Base-by-base conservation (phyloP, 1,284 basidiomycete genomes). In the Ganoderma sinense region DNA sequence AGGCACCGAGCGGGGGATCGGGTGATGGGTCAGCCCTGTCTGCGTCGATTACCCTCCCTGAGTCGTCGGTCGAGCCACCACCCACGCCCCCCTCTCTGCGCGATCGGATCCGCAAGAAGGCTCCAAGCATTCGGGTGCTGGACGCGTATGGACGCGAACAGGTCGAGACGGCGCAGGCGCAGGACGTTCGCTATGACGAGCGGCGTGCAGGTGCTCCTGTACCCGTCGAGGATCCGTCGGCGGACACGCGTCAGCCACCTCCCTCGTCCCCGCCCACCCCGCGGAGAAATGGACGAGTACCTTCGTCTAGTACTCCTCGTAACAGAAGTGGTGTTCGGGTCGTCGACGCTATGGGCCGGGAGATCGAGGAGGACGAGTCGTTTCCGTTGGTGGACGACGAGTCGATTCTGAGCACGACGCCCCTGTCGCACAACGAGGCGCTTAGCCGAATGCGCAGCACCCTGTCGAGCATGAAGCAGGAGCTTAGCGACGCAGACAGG, bases 301-400 rank as follows among this genome's bases (percentile, higher is more conserved):
- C 62, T 63, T n/a, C 77, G 60, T 65, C 72, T 62, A 43, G 75
- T 39, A 83, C 82, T 6, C 80, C 82, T 41, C 80, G 80, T 16
- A 84, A 71, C 65, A 84, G 78, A 74, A 86, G 84, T 73, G 74
- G 79, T 29, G 83, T 92, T 51, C 86, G 89, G 55, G 81, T 93
- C 56, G 85, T 92, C 41, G 91, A 94, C 76, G 89, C 89, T 1
- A 89, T 91, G 87, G 91, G 90, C 13, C 84, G 82, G 67, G 87
- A 88, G 72, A 82, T 92, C 36, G 82, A 86, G 63, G 82, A 86
- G 69, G 62, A 67, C 36, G 23, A 26, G n/a, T 56, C 39, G 16
- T 26, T 56, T 26, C 62, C 66, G 14, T 51, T 48, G 23, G 56
- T 67, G 63, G 67, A 72, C 56, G 69, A 71, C 26, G 55, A 69